Conservation (phyloP, 495 filamentous ascomycete species). For the Penicillium soppii region DNA sequence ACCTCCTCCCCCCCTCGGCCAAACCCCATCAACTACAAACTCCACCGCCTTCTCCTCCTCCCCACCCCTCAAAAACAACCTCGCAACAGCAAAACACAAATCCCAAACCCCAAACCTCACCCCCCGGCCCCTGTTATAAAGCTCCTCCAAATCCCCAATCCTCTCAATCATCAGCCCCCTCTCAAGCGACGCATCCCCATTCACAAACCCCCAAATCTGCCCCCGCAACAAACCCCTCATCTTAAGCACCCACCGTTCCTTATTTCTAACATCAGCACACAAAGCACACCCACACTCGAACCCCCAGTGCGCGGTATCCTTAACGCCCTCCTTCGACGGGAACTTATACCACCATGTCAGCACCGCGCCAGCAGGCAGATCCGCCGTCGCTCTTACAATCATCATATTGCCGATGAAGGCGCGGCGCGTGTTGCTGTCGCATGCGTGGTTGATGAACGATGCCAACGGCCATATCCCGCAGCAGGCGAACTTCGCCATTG, state of each 20-base stretch:
- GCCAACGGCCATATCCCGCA: conserved; percentile 54
- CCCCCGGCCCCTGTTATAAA: no score
- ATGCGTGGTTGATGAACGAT: conserved; percentile 58
- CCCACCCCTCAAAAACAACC: conserved; percentile 1
- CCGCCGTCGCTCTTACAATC: conserved; percentile 47
- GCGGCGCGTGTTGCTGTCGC: conserved; percentile 42
- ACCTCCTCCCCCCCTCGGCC: neutral
- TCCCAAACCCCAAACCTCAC: conserved; percentile 29
- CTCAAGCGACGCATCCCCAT: no score
- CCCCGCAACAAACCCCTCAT: conserved; percentile 2
- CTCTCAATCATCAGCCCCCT: no score
- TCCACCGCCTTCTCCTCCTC: conserved; percentile 14
- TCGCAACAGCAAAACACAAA: conserved; percentile 22
- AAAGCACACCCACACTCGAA: conserved; percentile 47
- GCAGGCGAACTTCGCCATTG: neutral
- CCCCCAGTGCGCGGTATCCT: conserved; percentile 32
- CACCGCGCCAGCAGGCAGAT: conserved; percentile 49
- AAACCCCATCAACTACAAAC: conserved; percentile 25
- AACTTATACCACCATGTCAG: conserved; percentile 35
- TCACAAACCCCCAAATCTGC: no score
- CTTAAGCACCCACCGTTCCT: neutral
- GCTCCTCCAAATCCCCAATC: no score
- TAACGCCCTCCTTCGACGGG: conserved; percentile 22
- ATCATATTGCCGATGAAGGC: conserved; percentile 60
- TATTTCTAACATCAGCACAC: conserved; percentile 30